phyloP scores from a whole-genome alignment of 2,329 filamentous ascomycete genomes.

The Aspergillus jensenii region DNA sequence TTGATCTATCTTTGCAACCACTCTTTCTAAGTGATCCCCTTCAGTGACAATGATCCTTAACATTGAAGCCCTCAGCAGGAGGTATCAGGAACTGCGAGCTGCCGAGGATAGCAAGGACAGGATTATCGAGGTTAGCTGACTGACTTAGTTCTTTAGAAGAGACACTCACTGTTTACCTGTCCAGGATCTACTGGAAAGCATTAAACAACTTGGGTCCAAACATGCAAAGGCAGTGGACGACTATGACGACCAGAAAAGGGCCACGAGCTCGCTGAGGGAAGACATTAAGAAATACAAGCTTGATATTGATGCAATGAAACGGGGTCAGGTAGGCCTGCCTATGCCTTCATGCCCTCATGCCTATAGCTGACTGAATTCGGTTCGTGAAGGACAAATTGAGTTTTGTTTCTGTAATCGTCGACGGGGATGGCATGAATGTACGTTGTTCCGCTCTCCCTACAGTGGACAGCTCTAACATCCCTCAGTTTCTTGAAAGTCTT shows the following conservation, averaged over 20 bases:
- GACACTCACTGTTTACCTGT: not conserved
- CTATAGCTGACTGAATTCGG: not conserved
- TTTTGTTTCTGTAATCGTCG: slow-evolving; percentile 39
- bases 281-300: not conserved
- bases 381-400: slow-evolving; percentile 12
- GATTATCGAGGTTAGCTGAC: slow-evolving; percentile 16
- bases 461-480: not conserved
- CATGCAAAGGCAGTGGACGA: slow-evolving; percentile 10
- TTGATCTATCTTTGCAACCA: too few species aligned
- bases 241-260: slow-evolving; percentile 3
- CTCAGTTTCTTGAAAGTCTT: slow-evolving; percentile 35
- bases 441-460: not conserved
- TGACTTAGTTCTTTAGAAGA: not conserved
- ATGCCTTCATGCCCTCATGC: not conserved
- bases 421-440: slow-evolving; percentile 43
- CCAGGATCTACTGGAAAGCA: slow-evolving; percentile 15
- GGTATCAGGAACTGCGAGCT: slow-evolving; percentile 6
- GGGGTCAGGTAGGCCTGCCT: slow-evolving; percentile 11
- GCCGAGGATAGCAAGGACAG: slow-evolving; percentile 20
- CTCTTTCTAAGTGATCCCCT: too few species aligned
- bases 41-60: not conserved
- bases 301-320: slow-evolving; percentile 6
- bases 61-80: not conserved
- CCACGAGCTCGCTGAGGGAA: not conserved
- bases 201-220: slow-evolving; percentile 9